Evolutionary conservation across 208 protist species (phyloP).

Genomic region (Acanthamoeba quina): DNA sequence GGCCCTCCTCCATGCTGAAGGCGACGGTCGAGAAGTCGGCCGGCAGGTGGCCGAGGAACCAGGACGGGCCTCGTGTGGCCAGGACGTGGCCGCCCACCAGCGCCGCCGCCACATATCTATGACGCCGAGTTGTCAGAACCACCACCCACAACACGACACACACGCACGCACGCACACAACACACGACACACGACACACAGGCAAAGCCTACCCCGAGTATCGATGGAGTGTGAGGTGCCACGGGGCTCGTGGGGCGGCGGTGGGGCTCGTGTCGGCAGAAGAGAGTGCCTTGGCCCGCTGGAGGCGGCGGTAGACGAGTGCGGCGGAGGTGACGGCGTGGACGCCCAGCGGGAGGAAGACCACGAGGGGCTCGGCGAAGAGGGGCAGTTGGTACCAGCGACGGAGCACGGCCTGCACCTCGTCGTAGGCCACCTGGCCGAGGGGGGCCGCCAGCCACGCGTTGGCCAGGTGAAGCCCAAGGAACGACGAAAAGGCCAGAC

Average conservation of each 20-base stretch:
- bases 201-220: background rate
- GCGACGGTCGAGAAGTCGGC: conserved; percentile 11
- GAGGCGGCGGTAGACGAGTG: background rate
- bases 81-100: background rate
- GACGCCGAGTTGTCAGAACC: background rate
- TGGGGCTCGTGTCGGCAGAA: background rate
- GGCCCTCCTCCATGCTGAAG: conserved; percentile 10
- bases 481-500: conserved; percentile 25
- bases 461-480: background rate
- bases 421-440: conserved; percentile 24
- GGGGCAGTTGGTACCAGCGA: background rate
- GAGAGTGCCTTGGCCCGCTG: background rate
- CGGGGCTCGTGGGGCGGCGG: background rate
- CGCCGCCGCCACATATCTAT: background rate
- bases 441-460: background rate
- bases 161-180: background rate
- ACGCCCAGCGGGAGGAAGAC: conserved; percentile 12
- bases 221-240: background rate
- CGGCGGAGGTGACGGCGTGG: background rate
- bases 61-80: background rate
- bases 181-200: background rate
- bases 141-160: background rate
- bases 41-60: conserved; percentile 24
- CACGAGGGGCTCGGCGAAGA: background rate
- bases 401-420: conserved; percentile 27